These are phyloP conservation scores for Dryas integrifolia DNA, from an alignment of 331 rosid genomes.

Conservation along the genomic window DNA sequence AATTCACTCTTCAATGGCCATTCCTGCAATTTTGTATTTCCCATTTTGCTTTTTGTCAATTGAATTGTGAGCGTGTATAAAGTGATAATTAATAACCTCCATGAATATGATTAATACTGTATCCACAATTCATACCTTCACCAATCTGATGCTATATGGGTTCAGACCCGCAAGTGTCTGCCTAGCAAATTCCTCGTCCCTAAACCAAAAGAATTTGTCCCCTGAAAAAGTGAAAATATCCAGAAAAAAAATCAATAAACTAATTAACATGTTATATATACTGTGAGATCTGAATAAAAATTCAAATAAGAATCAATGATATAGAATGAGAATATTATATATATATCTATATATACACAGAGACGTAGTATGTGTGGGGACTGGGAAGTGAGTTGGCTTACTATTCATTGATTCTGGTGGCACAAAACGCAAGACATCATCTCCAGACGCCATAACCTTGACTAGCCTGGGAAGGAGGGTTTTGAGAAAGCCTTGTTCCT, in stretches of 20 bases:
- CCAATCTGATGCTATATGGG: conserved; percentile 61
- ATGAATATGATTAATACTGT: background rate
- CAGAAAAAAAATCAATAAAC: too few relatives aligned
- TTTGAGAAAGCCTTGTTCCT: conserved; percentile 26
- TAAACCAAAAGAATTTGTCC: conserved; percentile 87
- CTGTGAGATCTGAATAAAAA: too few relatives aligned
- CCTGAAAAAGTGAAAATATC: conserved; percentile 29
- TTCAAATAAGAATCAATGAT: too few relatives aligned
- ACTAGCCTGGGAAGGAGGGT: conserved; percentile 48
- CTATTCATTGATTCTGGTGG: conserved; percentile 60
- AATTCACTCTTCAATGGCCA: conserved; percentile 88
- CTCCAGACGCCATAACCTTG: conserved; percentile 24
- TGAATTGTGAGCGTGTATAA: background rate
- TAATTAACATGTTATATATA: too few relatives aligned
- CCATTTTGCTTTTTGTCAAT: too few relatives aligned
- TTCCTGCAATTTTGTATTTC: conserved; percentile 41
- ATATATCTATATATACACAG: too few relatives aligned
- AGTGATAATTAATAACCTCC: too few relatives aligned
- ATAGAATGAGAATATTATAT: background rate
- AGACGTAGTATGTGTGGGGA: too few relatives aligned
- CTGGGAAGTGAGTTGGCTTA: background rate
- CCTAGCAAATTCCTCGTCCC: conserved; percentile 75
- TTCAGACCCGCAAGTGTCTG: conserved; percentile 92
- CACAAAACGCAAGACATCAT: conserved; percentile 55
- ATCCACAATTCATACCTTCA: conserved; percentile 48